Evolutionary conservation across 495 filamentous ascomycete species (phyloP).

Genomic region (Penicillium roqueforti): DNA sequence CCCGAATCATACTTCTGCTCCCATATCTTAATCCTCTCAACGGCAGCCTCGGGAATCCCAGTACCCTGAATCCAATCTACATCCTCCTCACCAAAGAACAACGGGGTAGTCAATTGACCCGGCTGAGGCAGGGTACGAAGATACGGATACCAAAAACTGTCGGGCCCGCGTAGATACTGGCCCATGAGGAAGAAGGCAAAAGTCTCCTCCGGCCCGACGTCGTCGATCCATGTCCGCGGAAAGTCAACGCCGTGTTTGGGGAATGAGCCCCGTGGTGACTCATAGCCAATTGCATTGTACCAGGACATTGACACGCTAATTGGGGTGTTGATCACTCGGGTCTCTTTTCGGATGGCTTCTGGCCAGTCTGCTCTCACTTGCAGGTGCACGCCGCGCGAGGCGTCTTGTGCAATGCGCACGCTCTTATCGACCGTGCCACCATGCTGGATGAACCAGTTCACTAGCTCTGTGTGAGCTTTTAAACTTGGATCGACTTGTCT

Average conservation of each 20-base stretch:
- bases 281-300: slow-evolving; percentile 45
- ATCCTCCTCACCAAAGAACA: slow-evolving; percentile 57
- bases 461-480: slow-evolving; percentile 29
- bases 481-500: slow-evolving; percentile 17
- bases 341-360: slow-evolving; percentile 26
- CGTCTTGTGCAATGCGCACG: slow-evolving; percentile 39
- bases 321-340: slow-evolving; percentile 43
- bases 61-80: slow-evolving; percentile 56
- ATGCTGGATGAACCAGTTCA: slow-evolving; percentile 41
- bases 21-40: slow-evolving; percentile 42
- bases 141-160: slow-evolving; percentile 63
- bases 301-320: slow-evolving; percentile 48
- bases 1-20: slow-evolving; percentile 46
- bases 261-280: slow-evolving; percentile 21
- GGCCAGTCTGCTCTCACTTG: slow-evolving; percentile 35
- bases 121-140: slow-evolving; percentile 53
- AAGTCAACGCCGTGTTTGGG: slow-evolving; percentile 34
- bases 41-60: slow-evolving; percentile 49
- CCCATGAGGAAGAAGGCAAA: slow-evolving; percentile 54
- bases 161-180: slow-evolving; percentile 45
- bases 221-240: slow-evolving; percentile 34
- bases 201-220: slow-evolving; percentile 36
- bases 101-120: slow-evolving; percentile 50
- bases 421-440: slow-evolving; percentile 41
- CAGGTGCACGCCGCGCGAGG: slow-evolving; percentile 44